Evolutionary conservation across 345 rosid genomes (phyloP).

Genomic region (Eutrema japonicum): DNA sequence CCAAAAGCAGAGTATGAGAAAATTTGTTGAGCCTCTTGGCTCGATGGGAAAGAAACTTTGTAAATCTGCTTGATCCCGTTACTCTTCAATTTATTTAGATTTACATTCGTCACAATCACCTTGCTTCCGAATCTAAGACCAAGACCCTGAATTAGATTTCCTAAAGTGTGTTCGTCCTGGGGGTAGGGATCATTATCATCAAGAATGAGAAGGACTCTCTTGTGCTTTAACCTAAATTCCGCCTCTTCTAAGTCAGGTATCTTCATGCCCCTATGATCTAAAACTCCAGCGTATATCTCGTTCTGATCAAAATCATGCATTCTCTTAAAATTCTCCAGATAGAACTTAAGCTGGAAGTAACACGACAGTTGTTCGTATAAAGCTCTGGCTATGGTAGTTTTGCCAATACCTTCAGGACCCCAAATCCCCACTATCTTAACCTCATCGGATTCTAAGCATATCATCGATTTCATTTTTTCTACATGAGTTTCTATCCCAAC

Average conservation of each 20-base stretch:
- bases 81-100: not conserved
- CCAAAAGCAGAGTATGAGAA: slow-evolving; percentile 34
- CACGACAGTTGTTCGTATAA: not conserved
- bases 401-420: slow-evolving; percentile 30
- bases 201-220: slow-evolving; percentile 32
- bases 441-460: slow-evolving; percentile 8
- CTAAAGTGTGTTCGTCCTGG: too few relatives aligned
- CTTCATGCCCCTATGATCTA: slow-evolving; percentile 21
- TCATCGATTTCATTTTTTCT: not conserved
- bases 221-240: not conserved
- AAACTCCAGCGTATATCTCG: not conserved
- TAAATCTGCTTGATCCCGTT: not conserved
- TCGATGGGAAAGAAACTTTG: slow-evolving; percentile 20
- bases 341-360: slow-evolving; percentile 20
- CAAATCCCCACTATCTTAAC: slow-evolving; percentile 17
- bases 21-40: slow-evolving; percentile 20
- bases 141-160: slow-evolving; percentile 4
- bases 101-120: slow-evolving; percentile 7
- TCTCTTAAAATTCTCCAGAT: not conserved
- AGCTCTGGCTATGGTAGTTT: slow-evolving; percentile 30
- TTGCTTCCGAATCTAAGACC: slow-evolving; percentile 27
- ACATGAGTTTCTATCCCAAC: slow-evolving; percentile 29
- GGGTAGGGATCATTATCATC: too few relatives aligned
- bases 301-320: too few relatives aligned
- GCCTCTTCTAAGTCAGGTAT: not conserved